These are phyloP conservation scores for Tephrocybe sp. DNA, from an alignment of 768 basidiomycete species.

Conservation along the genomic window DNA sequence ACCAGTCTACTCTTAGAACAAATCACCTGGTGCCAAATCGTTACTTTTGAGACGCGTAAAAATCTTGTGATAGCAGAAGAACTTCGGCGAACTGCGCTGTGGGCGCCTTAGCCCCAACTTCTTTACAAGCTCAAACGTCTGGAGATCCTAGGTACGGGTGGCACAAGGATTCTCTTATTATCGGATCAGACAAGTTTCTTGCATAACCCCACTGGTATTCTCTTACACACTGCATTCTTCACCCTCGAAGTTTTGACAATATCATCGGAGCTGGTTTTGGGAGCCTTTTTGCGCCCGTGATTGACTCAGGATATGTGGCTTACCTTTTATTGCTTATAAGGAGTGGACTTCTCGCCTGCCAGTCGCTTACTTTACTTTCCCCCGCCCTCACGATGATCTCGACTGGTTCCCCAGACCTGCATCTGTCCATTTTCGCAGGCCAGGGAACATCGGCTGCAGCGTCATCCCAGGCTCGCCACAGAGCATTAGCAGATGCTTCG, in stretches of 20 bases:
- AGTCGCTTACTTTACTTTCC: slow-evolving; percentile 3
- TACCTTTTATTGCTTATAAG: slow-evolving; percentile 19
- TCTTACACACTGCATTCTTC: slow-evolving; percentile 14
- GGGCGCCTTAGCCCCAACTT: slow-evolving; percentile 8
- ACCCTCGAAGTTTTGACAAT: slow-evolving; percentile 16
- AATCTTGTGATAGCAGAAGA: not conserved
- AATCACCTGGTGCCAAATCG: not conserved
- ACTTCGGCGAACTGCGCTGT: slow-evolving; percentile 1
- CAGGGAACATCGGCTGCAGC: slow-evolving; percentile 46
- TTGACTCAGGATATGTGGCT: slow-evolving; percentile 17
- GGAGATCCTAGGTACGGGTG: slow-evolving; percentile 20
- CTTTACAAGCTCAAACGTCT: not conserved
- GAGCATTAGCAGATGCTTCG: slow-evolving; percentile 41
- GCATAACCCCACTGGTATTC: slow-evolving; percentile 17
- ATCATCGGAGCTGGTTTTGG: slow-evolving; percentile 18
- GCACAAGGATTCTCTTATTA: slow-evolving; percentile 13
- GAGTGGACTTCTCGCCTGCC: slow-evolving; percentile 6
- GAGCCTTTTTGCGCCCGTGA: slow-evolving; percentile 11
- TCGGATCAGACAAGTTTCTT: slow-evolving; percentile 13
- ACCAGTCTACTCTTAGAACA: not conserved
- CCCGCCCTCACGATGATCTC: slow-evolving; percentile 11
- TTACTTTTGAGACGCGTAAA: not conserved
- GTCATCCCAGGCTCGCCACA: slow-evolving; percentile 29
- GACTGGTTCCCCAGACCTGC: slow-evolving; percentile 11
- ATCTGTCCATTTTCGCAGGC: slow-evolving; percentile 56